A percentile compares a stretch with the other conserved stretches of the same genome.
These are phyloP conservation scores for Syzygium grande DNA, from an alignment of 345 rosid genomes.

Conservation along the genomic window DNA sequence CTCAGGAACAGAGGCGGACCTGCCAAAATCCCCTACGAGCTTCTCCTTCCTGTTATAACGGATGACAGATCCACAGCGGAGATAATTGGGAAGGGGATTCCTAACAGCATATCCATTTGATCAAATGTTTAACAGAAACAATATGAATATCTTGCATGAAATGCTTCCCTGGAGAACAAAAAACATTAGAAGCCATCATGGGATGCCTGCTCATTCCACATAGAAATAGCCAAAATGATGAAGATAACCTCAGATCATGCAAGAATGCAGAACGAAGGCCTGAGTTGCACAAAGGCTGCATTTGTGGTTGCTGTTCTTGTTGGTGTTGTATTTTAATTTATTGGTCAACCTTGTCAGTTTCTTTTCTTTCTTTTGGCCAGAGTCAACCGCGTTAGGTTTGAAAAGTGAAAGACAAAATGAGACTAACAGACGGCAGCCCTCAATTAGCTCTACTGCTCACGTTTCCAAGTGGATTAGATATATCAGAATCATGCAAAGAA, in stretches of 20 bases:
- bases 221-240: background rate
- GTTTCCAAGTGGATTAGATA: background rate
- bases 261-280: background rate
- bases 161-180: background rate
- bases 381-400: background rate
- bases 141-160: background rate
- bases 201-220: background rate
- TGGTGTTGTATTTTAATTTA: background rate
- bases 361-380: background rate
- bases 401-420: background rate
- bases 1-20: conserved; percentile 44
- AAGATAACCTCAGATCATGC: background rate
- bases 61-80: conserved; percentile 13
- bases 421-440: background rate
- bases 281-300: background rate
- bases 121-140: background rate
- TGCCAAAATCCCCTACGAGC: conserved; percentile 39
- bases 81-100: conserved; percentile 38
- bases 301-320: background rate
- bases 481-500: background rate
- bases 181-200: background rate
- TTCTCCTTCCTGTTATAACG: conserved; percentile 30
- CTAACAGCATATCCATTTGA: conserved; percentile 46
- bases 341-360: background rate
- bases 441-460: background rate